Evolutionary conservation across 1,139 yeast species (phyloP), one percentile per base, ranked within the genome.

Genomic region (Blastobotrys niveus): DNA sequence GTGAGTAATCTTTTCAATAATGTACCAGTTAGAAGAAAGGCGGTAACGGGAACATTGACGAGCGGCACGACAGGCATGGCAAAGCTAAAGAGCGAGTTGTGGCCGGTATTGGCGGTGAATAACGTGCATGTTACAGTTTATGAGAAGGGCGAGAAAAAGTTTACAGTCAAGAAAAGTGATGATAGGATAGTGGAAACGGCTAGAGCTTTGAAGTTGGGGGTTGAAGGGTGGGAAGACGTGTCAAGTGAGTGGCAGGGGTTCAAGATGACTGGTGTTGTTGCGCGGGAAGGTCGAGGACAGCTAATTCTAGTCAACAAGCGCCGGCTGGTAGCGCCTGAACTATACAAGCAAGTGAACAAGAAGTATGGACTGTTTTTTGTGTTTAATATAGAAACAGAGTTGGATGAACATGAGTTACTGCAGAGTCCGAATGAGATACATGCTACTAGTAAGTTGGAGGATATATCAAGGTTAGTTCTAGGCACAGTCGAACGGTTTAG

Each of bases 11-110:
- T 84, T 17, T 82, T 82, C 57, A 62, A 67, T 17, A 69, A 66
- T 32, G 43, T 77, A 1, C 88, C 89, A 0, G 88, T 84, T 1
- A 65, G 95, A 24, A 65, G 71, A 33, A 52, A 50, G 8, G 64
- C 63, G 8, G 37, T 65, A 2, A 7, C 7, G 14, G 34, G 21
- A 7, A 32, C 21, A 5, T 8, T 32, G 34, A 21, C 34, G 20
- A 15, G 35, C 31, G 24, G 22, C 20, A 18, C 17, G 9, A 21
- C 22, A 19, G 33, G 19, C 8, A 10, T 37, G 3, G 10, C 15
- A 5, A 29, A 36, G 10, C 32, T 45, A 5, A 33, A 31, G 18
- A 35, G 34, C 22, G 17, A 27, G 30, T 29, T 42, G 19, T 24
- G 35, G 18, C 42, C 43, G 2, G 22, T 22, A 5, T 24, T 42